These are phyloP conservation scores for Colletotrichum godetiae DNA, from an alignment of 2,329 filamentous ascomycete species.

Conservation along the genomic window DNA sequence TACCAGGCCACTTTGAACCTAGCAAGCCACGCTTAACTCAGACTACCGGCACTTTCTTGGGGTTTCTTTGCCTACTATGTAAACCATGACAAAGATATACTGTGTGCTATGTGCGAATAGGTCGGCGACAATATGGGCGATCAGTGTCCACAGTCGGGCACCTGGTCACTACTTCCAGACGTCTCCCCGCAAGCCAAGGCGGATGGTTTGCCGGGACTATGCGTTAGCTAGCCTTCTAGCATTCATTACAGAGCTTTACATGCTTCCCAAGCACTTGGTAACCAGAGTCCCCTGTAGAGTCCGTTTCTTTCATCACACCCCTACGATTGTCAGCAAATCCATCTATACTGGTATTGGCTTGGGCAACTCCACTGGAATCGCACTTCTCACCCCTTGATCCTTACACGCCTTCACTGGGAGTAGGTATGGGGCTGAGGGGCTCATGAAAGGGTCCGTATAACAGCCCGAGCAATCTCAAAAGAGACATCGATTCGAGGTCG, in stretches of 20 bases:
- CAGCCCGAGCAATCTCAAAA: background rate
- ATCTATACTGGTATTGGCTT: background rate
- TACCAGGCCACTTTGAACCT: background rate
- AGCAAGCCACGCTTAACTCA: background rate
- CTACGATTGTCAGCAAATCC: background rate
- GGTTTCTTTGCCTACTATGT: background rate
- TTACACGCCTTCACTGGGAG: background rate
- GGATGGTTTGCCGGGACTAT: background rate
- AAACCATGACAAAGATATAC: background rate
- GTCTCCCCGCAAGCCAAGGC: background rate
- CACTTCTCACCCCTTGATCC: background rate
- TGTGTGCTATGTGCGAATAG: background rate
- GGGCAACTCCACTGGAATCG: background rate
- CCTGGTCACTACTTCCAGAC: background rate
- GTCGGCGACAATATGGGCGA: background rate
- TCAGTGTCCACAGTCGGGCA: background rate
- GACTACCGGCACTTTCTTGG: background rate
- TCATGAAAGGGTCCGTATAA: background rate
- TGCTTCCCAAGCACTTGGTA: background rate
- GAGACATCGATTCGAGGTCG: background rate
- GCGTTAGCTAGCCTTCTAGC: background rate
- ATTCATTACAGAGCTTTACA: background rate
- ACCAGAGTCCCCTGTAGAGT: background rate
- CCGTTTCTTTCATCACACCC: background rate
- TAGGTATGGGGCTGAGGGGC: background rate